Evolutionary conservation across 257 asterid species (phyloP).

Genomic region (Salvia hispanica): DNA sequence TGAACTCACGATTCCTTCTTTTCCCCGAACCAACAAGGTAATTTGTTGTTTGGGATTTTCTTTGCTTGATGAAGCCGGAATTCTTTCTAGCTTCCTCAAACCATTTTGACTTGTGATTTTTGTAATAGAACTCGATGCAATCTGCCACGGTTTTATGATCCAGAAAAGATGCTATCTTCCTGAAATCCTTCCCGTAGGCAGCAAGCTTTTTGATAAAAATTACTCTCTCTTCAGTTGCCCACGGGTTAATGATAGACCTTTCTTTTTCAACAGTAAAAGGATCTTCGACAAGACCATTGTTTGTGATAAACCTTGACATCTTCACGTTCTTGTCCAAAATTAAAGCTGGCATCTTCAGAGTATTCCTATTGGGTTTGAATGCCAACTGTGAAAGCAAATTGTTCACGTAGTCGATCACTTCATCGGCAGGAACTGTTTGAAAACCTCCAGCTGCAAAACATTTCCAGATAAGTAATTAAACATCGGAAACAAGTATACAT

Average conservation of each 20-base stretch:
- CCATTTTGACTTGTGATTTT: conserved; percentile 83
- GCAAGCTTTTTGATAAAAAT: conserved; percentile 72
- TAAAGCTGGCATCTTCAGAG: conserved; percentile 79
- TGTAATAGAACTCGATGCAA: conserved; percentile 91
- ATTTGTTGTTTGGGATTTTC: conserved; percentile 51
- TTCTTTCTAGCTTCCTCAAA: conserved; percentile 65
- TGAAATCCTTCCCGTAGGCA: conserved; percentile 72
- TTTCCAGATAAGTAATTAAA: conserved; percentile 10
- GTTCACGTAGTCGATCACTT: conserved; percentile 48
- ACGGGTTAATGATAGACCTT: conserved; percentile 66
- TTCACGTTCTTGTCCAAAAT: conserved; percentile 63
- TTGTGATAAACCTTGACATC: conserved; percentile 65
- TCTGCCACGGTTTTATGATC: conserved; percentile 81
- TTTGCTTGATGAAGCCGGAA: conserved; percentile 51
- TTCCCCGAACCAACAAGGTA: conserved; percentile 76
- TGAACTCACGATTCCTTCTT: conserved; percentile 67
- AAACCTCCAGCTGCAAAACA: conserved; percentile 61
- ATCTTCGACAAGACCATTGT: conserved; percentile 81
- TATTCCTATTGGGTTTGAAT: conserved; percentile 57
- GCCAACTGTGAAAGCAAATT: conserved; percentile 57
- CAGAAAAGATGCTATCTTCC: conserved; percentile 75
- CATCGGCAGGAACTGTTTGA: conserved; percentile 52
- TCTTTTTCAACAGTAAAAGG: conserved; percentile 78
- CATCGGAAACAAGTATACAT: neutral
- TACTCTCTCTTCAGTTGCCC: conserved; percentile 75